phyloP scores from a whole-genome alignment of 805 yeast genomes.

The Candida parachauliodes region DNA sequence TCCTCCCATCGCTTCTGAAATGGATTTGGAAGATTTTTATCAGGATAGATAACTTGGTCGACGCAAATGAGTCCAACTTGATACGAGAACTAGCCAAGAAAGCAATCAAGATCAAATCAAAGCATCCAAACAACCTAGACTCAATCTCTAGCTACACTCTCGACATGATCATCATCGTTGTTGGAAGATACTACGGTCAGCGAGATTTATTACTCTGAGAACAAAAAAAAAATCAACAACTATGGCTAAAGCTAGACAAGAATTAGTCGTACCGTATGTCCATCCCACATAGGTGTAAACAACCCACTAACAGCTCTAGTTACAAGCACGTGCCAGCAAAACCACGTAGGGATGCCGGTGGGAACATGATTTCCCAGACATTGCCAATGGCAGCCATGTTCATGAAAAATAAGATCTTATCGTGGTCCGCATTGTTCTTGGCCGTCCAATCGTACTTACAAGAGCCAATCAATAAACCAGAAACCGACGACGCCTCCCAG shows the following conservation, averaged over 20 bases:
- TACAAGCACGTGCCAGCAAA: slow-evolving; percentile 49
- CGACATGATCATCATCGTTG: slow-evolving; percentile 28
- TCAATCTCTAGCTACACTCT: slow-evolving; percentile 21
- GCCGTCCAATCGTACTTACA: slow-evolving; percentile 47
- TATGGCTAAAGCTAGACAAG: slow-evolving; percentile 30
- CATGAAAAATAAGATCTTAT: slow-evolving; percentile 52
- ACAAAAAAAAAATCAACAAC: neutral
- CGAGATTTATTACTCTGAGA: slow-evolving; percentile 22
- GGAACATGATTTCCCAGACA: slow-evolving; percentile 46
- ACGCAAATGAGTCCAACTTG: slow-evolving; percentile 29
- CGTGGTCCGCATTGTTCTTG: slow-evolving; percentile 55
- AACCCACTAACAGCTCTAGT: slow-evolving; percentile 13
- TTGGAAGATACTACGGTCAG: slow-evolving; percentile 34
- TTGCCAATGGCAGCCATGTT: slow-evolving; percentile 71
- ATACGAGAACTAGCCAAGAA: slow-evolving; percentile 37
- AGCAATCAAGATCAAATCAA: slow-evolving; percentile 25
- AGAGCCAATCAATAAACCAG: slow-evolving; percentile 35
- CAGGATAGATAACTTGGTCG: slow-evolving; percentile 33
- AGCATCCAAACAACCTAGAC: slow-evolving; percentile 5
- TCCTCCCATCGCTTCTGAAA: slow-evolving; percentile 21
- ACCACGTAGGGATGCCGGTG: slow-evolving; percentile 42
- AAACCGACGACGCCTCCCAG: slow-evolving; percentile 35
- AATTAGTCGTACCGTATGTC: slow-evolving; percentile 32
- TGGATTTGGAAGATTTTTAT: slow-evolving; percentile 37
- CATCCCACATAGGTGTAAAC: neutral